Evolutionary conservation across 495 filamentous ascomycete species (phyloP).

Genomic region (Alectoria sarmentosa): DNA sequence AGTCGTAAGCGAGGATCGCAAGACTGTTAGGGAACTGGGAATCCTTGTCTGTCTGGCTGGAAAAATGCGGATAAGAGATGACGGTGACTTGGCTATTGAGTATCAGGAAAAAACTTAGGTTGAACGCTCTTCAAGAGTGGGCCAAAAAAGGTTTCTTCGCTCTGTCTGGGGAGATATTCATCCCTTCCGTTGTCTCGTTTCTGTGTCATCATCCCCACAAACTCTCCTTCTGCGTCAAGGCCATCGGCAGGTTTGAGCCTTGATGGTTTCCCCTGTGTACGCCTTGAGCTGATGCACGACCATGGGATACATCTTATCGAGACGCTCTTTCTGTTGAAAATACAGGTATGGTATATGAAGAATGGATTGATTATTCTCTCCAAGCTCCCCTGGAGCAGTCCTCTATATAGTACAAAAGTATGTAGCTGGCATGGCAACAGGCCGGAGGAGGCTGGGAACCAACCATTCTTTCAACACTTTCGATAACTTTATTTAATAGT

Average conservation of each 20-base stretch:
- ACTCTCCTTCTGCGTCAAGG: neutral
- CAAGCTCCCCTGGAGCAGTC: no score
- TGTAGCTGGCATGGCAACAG: no score
- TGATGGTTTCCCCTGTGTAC: neutral
- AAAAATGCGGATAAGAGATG: neutral
- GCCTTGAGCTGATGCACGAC: neutral
- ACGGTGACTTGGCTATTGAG: neutral
- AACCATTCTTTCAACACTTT: no score
- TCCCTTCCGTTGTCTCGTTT: neutral
- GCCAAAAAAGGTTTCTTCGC: neutral
- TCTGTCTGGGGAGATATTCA: neutral
- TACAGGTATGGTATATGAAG: no score
- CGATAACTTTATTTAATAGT: neutral
- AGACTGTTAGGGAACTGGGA: conserved; percentile 44
- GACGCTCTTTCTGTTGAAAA: neutral
- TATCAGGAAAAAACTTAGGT: neutral
- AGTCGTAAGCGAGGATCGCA: conserved; percentile 37
- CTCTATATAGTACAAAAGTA: no score
- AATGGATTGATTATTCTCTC: no score
- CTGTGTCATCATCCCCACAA: neutral
- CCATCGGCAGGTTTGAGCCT: neutral
- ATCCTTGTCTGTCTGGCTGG: conserved; percentile 32
- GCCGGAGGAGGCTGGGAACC: no score
- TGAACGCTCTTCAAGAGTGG: neutral
- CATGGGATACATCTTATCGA: neutral